Conservation (phyloP, 129 eudicot species). For the Flaveria robusta region DNA sequence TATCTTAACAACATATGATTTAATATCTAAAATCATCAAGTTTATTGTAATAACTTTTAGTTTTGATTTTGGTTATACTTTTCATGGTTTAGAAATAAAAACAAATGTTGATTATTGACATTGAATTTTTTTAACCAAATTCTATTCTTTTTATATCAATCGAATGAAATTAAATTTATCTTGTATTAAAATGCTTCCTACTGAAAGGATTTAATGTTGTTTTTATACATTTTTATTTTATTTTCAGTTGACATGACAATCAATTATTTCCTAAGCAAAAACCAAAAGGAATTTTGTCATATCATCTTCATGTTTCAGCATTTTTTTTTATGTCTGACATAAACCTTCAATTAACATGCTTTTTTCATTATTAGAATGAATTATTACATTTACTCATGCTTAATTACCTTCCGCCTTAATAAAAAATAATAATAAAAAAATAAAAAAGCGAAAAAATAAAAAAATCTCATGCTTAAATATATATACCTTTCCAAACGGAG, state of each 20-base stretch:
- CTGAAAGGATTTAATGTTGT: constrained; percentile 15
- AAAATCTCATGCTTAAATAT: constrained; percentile 7
- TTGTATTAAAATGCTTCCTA: not conserved
- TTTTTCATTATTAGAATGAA: not conserved
- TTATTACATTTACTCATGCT: constrained; percentile 1
- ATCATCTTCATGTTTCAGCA: constrained; percentile 29
- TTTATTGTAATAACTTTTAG: not conserved
- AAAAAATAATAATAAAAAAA: too few species aligned
- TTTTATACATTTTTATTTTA: constrained; percentile 2
- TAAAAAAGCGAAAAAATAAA: too few species aligned
- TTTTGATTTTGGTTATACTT: not conserved
- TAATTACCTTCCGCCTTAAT: not conserved
- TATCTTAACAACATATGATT: too few species aligned
- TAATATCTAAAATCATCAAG: not conserved
- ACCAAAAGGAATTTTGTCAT: constrained; percentile 29
- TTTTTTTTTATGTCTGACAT: not conserved
- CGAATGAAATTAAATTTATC: not conserved
- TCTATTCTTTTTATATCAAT: not conserved
- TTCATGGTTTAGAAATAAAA: not conserved
- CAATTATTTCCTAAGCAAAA: constrained; percentile 20
- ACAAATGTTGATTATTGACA: not conserved
- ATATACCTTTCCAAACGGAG: constrained; percentile 96
- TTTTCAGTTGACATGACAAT: constrained; percentile 31
- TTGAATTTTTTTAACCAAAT: not conserved
- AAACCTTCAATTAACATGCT: not conserved